Evolutionary conservation across 768 basidiomycete genomes (phyloP).

Genomic region (Basidioascus undulatus): DNA sequence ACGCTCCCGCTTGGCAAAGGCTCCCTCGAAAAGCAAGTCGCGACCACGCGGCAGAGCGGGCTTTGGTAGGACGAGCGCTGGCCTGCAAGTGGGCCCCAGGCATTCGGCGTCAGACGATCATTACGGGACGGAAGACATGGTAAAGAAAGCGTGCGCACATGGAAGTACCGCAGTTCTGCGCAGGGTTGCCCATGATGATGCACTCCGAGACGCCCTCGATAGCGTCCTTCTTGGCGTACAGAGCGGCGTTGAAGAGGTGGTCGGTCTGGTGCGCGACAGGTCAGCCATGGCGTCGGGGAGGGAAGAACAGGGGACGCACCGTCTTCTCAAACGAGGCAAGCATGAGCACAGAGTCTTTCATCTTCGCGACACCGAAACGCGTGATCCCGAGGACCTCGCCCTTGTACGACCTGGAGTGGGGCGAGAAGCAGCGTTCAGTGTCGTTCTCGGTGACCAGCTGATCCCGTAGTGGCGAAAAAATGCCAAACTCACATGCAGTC

Average conservation of each 20-base stretch:
- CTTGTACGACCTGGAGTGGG: conserved; percentile 20
- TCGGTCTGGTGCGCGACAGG: too few species aligned
- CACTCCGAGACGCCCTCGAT: conserved; percentile 97
- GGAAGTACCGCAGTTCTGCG: conserved; percentile 79
- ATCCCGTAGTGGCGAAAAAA: too few species aligned
- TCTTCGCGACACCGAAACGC: conserved; percentile 94
- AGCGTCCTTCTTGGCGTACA: conserved; percentile 80
- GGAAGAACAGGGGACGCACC: too few species aligned
- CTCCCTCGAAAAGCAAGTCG: too few species aligned
- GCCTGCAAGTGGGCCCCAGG: too few species aligned
- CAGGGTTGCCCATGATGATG: conserved; percentile 97
- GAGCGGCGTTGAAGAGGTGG: conserved; percentile 91
- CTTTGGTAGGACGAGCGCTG: too few species aligned
- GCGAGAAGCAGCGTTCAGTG: neutral
- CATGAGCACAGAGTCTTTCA: conserved; percentile 95
- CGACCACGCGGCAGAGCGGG: too few species aligned
- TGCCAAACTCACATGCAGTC: conserved; percentile 57
- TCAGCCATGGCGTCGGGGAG: too few species aligned
- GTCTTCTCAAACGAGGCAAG: conserved; percentile 98
- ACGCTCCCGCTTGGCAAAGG: too few species aligned
- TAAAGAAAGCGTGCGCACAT: conserved; percentile 39
- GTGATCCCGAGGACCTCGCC: conserved; percentile 96
- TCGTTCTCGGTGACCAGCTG: neutral
- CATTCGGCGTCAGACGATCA: neutral
- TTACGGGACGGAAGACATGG: neutral